Conservation (phyloP, 441 rosid genomes). For the Omphalea diandra region DNA sequence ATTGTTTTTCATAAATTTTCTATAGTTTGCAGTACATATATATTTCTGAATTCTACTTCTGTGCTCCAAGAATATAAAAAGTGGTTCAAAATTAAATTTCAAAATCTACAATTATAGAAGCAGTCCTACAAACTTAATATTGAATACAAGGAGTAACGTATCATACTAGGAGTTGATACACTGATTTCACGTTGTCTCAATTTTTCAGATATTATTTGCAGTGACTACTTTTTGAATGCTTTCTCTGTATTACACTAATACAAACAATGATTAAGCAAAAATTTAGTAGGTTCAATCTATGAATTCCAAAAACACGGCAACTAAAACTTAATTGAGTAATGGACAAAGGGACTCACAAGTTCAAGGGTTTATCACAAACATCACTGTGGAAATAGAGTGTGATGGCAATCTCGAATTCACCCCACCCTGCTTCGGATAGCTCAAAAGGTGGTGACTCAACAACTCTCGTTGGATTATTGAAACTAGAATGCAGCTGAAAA, state of each 20-base stretch:
- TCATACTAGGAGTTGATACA: background rate
- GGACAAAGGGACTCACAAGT: conserved; percentile 53
- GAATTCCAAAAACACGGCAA: conserved; percentile 5
- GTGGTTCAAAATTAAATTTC: background rate
- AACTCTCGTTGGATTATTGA: conserved; percentile 75
- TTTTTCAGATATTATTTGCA: background rate
- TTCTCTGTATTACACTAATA: background rate
- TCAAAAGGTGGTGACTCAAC: conserved; percentile 81
- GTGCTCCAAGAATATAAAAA: background rate
- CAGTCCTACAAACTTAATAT: background rate
- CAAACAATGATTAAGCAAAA: conserved; percentile 4
- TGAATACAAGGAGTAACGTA: background rate
- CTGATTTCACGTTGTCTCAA: background rate
- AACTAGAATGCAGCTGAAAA: conserved; percentile 89
- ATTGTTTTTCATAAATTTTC: background rate
- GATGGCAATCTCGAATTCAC: conserved; percentile 86
- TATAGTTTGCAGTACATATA: background rate
- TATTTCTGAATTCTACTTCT: background rate
- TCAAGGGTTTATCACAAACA: conserved; percentile 66
- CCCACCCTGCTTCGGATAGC: conserved; percentile 92
- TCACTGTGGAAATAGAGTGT: conserved; percentile 68
- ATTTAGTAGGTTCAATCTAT: conserved; percentile 6
- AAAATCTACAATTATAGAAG: background rate
- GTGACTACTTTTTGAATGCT: background rate
- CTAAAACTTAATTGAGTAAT: background rate